Percentiles rank a stretch among this genome's conserved stretches.
These are phyloP conservation scores for Botrytis pseudocinerea DNA, from an alignment of 2,329 filamentous ascomycete species.

Conservation along the genomic window DNA sequence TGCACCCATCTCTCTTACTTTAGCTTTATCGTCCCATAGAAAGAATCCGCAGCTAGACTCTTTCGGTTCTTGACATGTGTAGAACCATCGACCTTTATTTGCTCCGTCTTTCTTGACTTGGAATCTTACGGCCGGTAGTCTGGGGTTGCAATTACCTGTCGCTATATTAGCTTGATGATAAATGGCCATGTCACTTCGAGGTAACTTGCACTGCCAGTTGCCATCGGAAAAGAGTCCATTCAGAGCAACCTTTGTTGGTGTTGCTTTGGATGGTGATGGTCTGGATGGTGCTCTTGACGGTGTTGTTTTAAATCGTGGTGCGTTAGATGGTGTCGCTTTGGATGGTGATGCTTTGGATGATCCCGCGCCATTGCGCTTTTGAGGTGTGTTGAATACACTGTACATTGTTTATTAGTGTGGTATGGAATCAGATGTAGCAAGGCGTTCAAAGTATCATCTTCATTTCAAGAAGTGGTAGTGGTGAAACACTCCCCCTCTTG, in stretches of 20 bases:
- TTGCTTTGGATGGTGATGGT: conserved; percentile 7
- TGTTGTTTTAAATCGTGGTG: background rate
- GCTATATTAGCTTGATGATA: background rate
- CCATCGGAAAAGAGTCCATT: conserved; percentile 27
- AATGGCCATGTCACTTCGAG: too few relatives aligned
- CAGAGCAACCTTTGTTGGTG: conserved; percentile 15
- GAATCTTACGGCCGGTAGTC: conserved; percentile 24
- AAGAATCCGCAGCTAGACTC: conserved; percentile 56
- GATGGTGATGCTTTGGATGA: conserved; percentile 6
- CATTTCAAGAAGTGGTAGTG: background rate
- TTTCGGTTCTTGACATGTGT: conserved; percentile 51
- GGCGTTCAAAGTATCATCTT: background rate
- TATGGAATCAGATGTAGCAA: background rate
- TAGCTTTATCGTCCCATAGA: conserved; percentile 57
- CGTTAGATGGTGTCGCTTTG: conserved; percentile 8
- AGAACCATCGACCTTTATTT: conserved; percentile 56
- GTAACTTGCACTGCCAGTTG: conserved; percentile 23
- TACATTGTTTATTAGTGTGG: background rate
- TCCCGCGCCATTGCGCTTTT: conserved; percentile 13
- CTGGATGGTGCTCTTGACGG: background rate
- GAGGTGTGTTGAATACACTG: conserved; percentile 17
- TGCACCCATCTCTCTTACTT: conserved; percentile 46
- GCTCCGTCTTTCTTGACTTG: conserved; percentile 51
- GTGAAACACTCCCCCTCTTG: conserved; percentile 1
- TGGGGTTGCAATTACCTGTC: conserved; percentile 26